These are phyloP conservation scores for Clarkia xantiana DNA, from an alignment of 345 rosid genomes.

Conservation along the genomic window DNA sequence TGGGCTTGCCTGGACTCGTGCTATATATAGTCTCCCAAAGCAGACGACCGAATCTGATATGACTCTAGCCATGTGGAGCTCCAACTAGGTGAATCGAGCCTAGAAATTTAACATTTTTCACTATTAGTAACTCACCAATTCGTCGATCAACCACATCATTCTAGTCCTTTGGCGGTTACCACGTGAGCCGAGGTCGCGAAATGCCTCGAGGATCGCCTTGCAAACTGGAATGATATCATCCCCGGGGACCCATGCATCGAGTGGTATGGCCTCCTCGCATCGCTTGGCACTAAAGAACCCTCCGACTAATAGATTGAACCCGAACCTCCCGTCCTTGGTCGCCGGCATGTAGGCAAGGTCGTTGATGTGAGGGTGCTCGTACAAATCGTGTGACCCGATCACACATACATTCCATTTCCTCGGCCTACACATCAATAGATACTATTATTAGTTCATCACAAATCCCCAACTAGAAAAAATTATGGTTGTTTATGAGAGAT, in stretches of 20 bases:
- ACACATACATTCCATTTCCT: conserved; percentile 94
- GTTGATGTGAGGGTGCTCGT: conserved; percentile 95
- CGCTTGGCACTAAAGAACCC: conserved; percentile 89
- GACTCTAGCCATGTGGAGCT: too few species aligned
- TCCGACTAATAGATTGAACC: conserved; percentile 85
- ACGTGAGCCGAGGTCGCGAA: conserved; percentile 75
- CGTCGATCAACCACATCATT: conserved; percentile 98
- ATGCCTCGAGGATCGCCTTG: conserved; percentile 72
- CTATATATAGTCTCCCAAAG: too few species aligned
- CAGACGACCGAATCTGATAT: too few species aligned
- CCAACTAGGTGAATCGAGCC: too few species aligned
- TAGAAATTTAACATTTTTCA: too few species aligned
- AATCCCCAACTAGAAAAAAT: neutral
- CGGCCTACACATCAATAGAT: conserved; percentile 42
- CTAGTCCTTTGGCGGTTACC: conserved; percentile 87
- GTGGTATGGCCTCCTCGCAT: conserved; percentile 85
- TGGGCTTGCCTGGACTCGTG: too few species aligned
- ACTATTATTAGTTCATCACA: too few species aligned
- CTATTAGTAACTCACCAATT: conserved; percentile 78
- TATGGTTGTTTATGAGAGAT: too few species aligned
- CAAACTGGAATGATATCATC: conserved; percentile 67
- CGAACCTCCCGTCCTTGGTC: conserved; percentile 51
- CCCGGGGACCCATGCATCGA: conserved; percentile 84
- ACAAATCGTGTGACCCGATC: conserved; percentile 87
- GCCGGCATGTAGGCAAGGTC: conserved; percentile 98